Evolutionary conservation across 2,329 filamentous ascomycete species (phyloP).

Genomic region (Colletotrichum sp.): DNA sequence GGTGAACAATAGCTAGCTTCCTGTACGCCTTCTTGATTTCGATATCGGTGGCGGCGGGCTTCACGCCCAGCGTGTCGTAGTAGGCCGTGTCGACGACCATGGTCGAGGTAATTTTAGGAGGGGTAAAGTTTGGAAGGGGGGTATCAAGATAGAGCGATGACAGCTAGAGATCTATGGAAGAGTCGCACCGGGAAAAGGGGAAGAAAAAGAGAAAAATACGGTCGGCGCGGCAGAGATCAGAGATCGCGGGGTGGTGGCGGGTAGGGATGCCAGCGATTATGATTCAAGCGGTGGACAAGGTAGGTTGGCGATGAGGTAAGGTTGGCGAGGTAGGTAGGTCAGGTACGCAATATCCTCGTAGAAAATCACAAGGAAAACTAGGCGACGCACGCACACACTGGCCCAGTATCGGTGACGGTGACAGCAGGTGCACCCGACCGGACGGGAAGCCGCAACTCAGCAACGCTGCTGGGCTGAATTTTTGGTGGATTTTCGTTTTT

Average conservation of each 20-base stretch:
- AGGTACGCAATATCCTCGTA: not conserved
- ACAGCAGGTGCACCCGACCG: not conserved
- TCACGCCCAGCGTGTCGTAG: constrained; percentile 86
- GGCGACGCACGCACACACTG: not conserved
- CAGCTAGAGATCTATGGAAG: not conserved
- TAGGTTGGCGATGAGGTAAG: not conserved
- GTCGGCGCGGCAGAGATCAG: not conserved
- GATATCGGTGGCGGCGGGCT: constrained; percentile 83
- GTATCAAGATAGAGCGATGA: not conserved
- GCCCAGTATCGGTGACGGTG: not conserved
- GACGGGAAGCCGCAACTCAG: not conserved
- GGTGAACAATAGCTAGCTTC: constrained; percentile 91
- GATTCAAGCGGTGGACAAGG: not conserved
- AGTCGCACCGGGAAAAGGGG: not conserved
- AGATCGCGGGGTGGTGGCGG: not conserved
- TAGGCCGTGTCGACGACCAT: constrained; percentile 92
- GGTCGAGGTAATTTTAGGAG: constrained; percentile 29
- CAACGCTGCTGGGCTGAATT: not conserved
- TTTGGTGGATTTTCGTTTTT: constrained; percentile 22
- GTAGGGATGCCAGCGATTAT: not conserved
- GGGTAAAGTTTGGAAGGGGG: not conserved
- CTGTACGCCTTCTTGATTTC: constrained; percentile 98
- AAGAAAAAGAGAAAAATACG: not conserved
- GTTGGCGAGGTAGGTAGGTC: not conserved
- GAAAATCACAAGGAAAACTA: constrained; percentile 1